Conservation (phyloP, 768 basidiomycete genomes). For the Collybia sordida region DNA sequence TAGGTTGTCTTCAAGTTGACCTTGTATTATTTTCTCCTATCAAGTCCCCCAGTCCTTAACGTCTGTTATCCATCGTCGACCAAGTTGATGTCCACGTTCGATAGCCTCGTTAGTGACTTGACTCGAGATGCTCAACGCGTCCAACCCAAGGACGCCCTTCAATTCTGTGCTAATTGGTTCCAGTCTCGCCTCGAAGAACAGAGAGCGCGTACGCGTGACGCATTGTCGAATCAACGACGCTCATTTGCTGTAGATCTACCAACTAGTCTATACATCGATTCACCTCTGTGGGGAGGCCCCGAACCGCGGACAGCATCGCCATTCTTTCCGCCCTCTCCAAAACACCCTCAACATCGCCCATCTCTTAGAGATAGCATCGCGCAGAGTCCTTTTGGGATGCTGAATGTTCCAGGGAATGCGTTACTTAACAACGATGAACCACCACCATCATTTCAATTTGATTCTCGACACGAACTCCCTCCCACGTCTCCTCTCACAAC, state of each 20-base stretch:
- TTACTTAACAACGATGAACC: slow-evolving; percentile 54
- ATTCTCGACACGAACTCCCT: slow-evolving; percentile 51
- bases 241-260: slow-evolving; percentile 54
- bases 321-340: slow-evolving; percentile 47
- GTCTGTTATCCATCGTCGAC: background rate
- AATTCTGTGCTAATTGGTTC: slow-evolving; percentile 95
- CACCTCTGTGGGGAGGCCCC: slow-evolving; percentile 27
- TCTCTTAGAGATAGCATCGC: slow-evolving; percentile 56
- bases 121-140: slow-evolving; percentile 83
- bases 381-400: slow-evolving; percentile 72
- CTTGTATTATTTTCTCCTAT: slow-evolving; percentile 2
- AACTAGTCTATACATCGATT: slow-evolving; percentile 58
- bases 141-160: slow-evolving; percentile 88
- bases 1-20: background rate
- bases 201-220: slow-evolving; percentile 68
- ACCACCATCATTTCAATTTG: slow-evolving; percentile 59
- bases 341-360: slow-evolving; percentile 46
- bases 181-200: slow-evolving; percentile 86
- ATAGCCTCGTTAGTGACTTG: slow-evolving; percentile 79
- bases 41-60: slow-evolving; percentile 14
- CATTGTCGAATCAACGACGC: slow-evolving; percentile 51
- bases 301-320: slow-evolving; percentile 48
- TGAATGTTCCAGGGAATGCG: slow-evolving; percentile 82
- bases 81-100: slow-evolving; percentile 67
- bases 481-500: slow-evolving; percentile 61